These are phyloP conservation scores for Mrakiaceae sp. DNA, from an alignment of 1,284 basidiomycete species.

Conservation along the genomic window DNA sequence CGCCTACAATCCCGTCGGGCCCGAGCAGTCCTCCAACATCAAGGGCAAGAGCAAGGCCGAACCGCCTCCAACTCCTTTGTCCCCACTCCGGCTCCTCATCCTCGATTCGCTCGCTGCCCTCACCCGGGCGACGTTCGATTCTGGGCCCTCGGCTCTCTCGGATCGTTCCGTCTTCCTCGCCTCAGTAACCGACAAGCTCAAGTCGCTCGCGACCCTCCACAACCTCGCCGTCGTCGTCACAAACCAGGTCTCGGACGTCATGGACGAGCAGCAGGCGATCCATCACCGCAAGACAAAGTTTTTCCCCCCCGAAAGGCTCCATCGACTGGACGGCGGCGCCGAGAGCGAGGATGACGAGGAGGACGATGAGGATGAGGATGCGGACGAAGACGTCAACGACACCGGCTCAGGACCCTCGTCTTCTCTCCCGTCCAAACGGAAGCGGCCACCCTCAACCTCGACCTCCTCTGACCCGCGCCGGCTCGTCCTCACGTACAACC, in stretches of 20 bases:
- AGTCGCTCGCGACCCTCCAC: constrained; percentile 51
- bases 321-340: neutral
- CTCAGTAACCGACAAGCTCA: constrained; percentile 54
- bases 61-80: constrained; percentile 38
- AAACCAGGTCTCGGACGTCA: constrained; percentile 74
- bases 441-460: too few species aligned
- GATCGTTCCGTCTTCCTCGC: constrained; percentile 58
- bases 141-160: constrained; percentile 45
- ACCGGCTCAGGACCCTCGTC: too few species aligned
- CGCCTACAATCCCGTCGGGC: neutral
- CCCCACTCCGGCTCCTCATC: constrained; percentile 47
- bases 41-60: constrained; percentile 28
- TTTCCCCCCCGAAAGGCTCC: neutral
- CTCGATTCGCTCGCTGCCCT: constrained; percentile 73
- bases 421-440: too few species aligned
- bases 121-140: constrained; percentile 51
- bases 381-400: neutral
- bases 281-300: constrained; percentile 10
- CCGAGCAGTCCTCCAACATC: neutral
- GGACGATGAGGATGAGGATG: neutral
- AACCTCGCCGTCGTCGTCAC: constrained; percentile 64
- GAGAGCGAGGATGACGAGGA: neutral
- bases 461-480: neutral
- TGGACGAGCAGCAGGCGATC: constrained; percentile 33
- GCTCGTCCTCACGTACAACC: constrained; percentile 44